Base-by-base conservation (phyloP, 2,329 filamentous ascomycete genomes). In the Capronia americana region DNA sequence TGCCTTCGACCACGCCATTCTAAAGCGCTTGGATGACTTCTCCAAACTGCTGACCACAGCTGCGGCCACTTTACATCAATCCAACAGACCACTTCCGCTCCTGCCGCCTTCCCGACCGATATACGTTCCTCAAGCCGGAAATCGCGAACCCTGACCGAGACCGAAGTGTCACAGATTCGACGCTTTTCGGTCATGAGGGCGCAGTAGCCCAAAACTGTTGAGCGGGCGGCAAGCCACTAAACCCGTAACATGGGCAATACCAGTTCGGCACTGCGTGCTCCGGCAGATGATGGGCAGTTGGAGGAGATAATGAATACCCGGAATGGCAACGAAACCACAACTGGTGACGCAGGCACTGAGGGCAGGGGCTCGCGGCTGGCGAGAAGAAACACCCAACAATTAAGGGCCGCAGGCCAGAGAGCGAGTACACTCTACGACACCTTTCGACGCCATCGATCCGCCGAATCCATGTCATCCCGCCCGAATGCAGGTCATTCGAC, bases 361-460 rank as follows among this genome's bases (percentile, higher is more conserved):
- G 63, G 63, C 3, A 63, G 61, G 51, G 56, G 62, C 44, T 61
- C 65, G 41, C 68, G 63, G 12, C 53, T 65, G 24, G 63, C 59
- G 28, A 60, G 68, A 61, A 58, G 68, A 62, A 64, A 68, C 57
- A 34, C 63, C n/a, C 62, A 63, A 17, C 66, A 63, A 6, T 51
- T 68, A 11, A 64, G 65, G 38, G 38, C 63, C 23, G 66, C 65
- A 8, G 59, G 68, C 38, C 69, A 70, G 32, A 63, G 68, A 61
- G 64, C 63, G 20, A 71, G 65, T 64, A 71, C 57, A 57, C 57
- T 64, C 57, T 72, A 69, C 62, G 69, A 65, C 65, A 72, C 72
- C n/a, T 73, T 74, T 54, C 71, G 70, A 68, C 63, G 73, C 55
- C 71, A 72, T 64, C 67, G 71, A 65, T 70, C 63, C n/a, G 55